Evolutionary conservation across 2,329 filamentous ascomycete species (phyloP).

Genomic region (Ophidiomyces ophidiicola): DNA sequence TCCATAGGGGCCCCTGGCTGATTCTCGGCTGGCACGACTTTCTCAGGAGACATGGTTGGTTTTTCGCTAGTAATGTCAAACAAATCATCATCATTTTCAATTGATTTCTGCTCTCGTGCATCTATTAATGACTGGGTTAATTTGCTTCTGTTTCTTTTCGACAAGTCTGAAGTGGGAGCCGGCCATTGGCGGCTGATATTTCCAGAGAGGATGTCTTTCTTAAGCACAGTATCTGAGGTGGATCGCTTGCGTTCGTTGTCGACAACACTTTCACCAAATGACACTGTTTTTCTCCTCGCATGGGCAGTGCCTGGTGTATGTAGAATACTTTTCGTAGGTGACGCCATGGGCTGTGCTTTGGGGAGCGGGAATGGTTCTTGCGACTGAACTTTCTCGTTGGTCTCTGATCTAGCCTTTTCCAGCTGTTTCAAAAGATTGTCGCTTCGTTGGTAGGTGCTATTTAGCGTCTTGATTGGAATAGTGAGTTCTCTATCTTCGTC

Average conservation of each 20-base stretch:
- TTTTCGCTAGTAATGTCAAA: slow-evolving; percentile 19
- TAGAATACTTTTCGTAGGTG: slow-evolving; percentile 52
- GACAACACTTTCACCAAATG: slow-evolving; percentile 46
- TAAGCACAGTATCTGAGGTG: slow-evolving; percentile 33
- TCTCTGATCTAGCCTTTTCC: slow-evolving; percentile 17
- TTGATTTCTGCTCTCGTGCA: slow-evolving; percentile 23
- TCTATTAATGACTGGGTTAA: slow-evolving; percentile 32
- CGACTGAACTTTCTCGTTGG: slow-evolving; percentile 2
- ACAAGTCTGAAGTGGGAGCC: slow-evolving; percentile 6
- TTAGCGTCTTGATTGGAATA: slow-evolving; percentile 14
- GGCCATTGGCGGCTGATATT: slow-evolving; percentile 31
- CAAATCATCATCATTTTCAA: slow-evolving; percentile 17
- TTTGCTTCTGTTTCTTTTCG: slow-evolving; percentile 26
- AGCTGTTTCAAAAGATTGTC: slow-evolving; percentile 15
- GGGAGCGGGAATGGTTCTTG: slow-evolving; percentile 8
- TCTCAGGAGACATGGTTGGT: slow-evolving; percentile 1
- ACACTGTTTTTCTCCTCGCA: slow-evolving; percentile 48
- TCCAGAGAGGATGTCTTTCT: slow-evolving; percentile 36
- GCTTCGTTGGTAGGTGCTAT: slow-evolving; percentile 18
- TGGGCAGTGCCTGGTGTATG: slow-evolving; percentile 49
- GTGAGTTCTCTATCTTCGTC: slow-evolving; percentile 19
- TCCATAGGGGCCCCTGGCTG: slow-evolving; percentile 17
- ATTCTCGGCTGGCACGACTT: not conserved
- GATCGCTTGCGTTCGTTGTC: slow-evolving; percentile 44
- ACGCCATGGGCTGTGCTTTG: slow-evolving; percentile 27